A percentile compares a stretch with the other conserved stretches of the same genome.
Evolutionary conservation across 2,329 filamentous ascomycete genomes (phyloP).

Genomic region (Penicillium sp.): DNA sequence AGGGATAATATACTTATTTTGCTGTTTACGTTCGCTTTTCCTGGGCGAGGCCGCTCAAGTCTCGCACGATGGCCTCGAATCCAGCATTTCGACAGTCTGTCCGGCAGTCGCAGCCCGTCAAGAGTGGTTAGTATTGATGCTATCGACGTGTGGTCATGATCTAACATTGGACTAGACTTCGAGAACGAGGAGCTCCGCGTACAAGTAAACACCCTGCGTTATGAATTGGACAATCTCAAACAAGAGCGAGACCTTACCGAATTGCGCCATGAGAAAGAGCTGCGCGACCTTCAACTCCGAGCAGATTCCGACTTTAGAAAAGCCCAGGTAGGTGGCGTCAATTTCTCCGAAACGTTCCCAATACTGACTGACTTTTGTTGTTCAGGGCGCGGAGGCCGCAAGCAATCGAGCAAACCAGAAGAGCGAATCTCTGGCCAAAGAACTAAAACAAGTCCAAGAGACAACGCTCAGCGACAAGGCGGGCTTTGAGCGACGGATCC

Average conservation of each 20-base stretch:
- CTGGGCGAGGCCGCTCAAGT: neutral
- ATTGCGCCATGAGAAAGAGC: constrained; percentile 75
- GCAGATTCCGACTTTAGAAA: constrained; percentile 82
- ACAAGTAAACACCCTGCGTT: constrained; percentile 81
- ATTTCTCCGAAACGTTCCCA: too few relatives aligned
- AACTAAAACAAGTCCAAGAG: constrained; percentile 54
- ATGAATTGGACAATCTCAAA: constrained; percentile 80
- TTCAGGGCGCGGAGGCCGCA: constrained; percentile 50
- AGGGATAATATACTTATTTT: neutral
- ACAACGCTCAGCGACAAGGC: constrained; percentile 53
- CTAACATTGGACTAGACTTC: constrained; percentile 25
- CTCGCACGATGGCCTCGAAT: constrained; percentile 26
- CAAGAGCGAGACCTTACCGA: constrained; percentile 80
- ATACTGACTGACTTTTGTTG: too few relatives aligned
- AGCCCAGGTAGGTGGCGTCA: constrained; percentile 49
- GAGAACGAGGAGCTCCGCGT: constrained; percentile 78
- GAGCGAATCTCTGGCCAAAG: constrained; percentile 51
- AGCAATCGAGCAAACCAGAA: constrained; percentile 51
- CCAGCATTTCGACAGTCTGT: constrained; percentile 35
- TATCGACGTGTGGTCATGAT: neutral
- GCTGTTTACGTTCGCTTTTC: neutral
- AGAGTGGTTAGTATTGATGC: constrained; percentile 32
- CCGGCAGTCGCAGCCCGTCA: constrained; percentile 30
- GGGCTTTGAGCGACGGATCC: constrained; percentile 52
- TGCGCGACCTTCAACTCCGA: constrained; percentile 72